phyloP scores from a whole-genome alignment of 257 asterid species.

The Primulina tabacum region DNA sequence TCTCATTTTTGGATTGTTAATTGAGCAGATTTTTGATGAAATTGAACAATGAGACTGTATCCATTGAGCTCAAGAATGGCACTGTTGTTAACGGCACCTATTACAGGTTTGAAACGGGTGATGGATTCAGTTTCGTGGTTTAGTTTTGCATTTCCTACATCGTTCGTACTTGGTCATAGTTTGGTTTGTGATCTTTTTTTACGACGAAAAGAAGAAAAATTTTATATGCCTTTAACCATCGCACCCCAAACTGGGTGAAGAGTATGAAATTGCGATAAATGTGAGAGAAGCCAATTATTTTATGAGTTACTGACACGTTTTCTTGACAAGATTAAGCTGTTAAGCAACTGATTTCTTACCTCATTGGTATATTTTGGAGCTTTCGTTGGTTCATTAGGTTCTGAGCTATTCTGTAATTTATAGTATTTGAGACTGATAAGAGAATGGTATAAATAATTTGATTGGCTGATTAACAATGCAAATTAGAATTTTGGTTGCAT shows the following conservation, averaged over 20 bases:
- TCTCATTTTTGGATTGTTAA: too few relatives aligned
- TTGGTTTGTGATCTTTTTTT: neutral
- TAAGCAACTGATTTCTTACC: neutral
- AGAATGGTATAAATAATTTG: too few relatives aligned
- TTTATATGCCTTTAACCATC: too few relatives aligned
- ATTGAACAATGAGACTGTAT: constrained; percentile 50
- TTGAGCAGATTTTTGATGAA: constrained; percentile 49
- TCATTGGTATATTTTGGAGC: neutral
- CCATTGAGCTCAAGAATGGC: constrained; percentile 41
- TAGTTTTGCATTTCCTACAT: too few relatives aligned
- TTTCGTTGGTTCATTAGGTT: neutral
- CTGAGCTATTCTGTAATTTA: neutral
- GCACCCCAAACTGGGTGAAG: too few relatives aligned
- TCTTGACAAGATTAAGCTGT: neutral
- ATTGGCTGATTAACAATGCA: too few relatives aligned
- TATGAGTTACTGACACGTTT: neutral
- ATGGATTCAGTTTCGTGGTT: too few relatives aligned
- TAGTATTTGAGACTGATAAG: neutral
- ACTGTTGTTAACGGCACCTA: constrained; percentile 38
- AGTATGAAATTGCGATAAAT: too few relatives aligned
- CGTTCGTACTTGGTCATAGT: too few relatives aligned
- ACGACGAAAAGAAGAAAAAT: neutral
- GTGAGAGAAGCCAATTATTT: too few relatives aligned
- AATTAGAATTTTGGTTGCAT: too few relatives aligned
- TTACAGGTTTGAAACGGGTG: constrained; percentile 29